Evolutionary conservation across 768 basidiomycete genomes (phyloP).

Genomic region (Pisolithus marmoratus): DNA sequence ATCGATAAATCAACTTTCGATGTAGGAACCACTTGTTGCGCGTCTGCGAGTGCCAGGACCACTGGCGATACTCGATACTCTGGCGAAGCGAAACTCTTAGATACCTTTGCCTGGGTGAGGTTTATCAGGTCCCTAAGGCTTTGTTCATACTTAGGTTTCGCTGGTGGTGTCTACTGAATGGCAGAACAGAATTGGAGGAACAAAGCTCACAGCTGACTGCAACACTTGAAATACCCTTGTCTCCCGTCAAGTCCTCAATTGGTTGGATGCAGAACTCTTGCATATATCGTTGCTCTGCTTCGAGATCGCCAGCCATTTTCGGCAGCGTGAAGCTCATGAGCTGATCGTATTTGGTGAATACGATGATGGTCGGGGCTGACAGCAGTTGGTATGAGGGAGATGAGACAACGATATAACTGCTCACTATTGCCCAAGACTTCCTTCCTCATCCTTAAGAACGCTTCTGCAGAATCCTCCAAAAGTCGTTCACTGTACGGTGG

Average conservation of each 20-base stretch:
- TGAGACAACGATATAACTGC: background rate
- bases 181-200: no score
- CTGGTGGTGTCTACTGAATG: no score
- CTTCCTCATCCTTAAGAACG: background rate
- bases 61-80: no score
- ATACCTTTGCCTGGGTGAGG: background rate
- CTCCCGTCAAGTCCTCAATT: background rate
- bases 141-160: background rate
- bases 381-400: background rate
- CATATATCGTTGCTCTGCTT: background rate
- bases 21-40: no score
- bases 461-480: background rate
- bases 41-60: no score
- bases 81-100: background rate
- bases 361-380: background rate
- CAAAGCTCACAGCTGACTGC: background rate
- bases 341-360: no score
- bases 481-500: no score
- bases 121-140: background rate
- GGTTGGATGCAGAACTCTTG: background rate
- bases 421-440: constrained; percentile 1
- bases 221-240: background rate
- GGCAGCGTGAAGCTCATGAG: background rate
- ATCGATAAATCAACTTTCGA: no score
- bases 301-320: background rate